A percentile compares a stretch with the other conserved stretches of the same genome.
Conservation (phyloP, 352 stramenopile species). For the Phytopythium vexans region DNA sequence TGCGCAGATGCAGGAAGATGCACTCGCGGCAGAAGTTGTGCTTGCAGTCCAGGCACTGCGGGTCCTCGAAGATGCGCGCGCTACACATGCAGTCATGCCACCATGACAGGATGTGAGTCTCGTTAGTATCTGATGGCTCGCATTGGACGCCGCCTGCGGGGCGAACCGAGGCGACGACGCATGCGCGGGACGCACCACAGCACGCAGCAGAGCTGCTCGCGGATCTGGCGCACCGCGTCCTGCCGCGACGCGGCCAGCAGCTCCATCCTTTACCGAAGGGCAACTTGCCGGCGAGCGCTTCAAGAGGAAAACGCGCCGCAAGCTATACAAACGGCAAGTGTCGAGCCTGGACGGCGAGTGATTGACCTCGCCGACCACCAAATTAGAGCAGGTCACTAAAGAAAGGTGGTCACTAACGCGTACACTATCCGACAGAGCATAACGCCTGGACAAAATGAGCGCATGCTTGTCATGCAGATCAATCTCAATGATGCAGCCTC, state of each 20-base stretch:
- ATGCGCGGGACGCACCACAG: conserved; percentile 50
- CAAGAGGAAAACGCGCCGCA: no score
- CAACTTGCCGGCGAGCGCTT: background rate
- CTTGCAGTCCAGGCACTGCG: conserved; percentile 84
- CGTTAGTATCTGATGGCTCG: background rate
- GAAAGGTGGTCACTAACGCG: no score
- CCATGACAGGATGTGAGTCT: background rate
- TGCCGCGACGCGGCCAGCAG: conserved; percentile 49
- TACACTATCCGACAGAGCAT: no score
- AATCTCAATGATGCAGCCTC: no score
- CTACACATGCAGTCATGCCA: conserved; percentile 23
- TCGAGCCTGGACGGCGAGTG: no score
- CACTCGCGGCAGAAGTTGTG: conserved; percentile 85
- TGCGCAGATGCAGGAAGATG: conserved; percentile 63
- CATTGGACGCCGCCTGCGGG: background rate
- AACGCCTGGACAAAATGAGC: no score
- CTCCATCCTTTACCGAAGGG: conserved; percentile 31
- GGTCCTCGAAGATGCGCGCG: conserved; percentile 70
- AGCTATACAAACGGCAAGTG: no score
- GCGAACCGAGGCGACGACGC: background rate
- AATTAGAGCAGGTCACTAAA: no score
- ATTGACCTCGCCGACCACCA: no score
- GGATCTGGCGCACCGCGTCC: conserved; percentile 70
- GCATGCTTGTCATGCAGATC: no score
- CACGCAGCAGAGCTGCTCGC: conserved; percentile 73